Evolutionary conservation across 176 grass and related monocot species (phyloP).

Genomic region (Microstegium vimineum): DNA sequence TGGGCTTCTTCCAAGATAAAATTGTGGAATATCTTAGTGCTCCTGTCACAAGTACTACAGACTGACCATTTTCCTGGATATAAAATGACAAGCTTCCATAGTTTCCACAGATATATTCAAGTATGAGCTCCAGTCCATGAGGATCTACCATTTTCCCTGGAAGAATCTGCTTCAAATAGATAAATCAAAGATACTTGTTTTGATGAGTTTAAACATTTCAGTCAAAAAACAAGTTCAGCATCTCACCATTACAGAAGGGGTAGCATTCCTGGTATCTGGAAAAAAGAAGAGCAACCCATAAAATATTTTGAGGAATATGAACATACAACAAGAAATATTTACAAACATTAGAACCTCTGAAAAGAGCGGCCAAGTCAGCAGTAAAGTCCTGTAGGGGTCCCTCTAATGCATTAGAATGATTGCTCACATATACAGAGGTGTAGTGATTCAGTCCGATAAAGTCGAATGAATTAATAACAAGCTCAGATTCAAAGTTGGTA

Average conservation of each 20-base stretch:
- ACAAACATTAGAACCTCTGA: conserved; percentile 24
- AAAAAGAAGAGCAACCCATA: background rate
- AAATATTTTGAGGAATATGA: background rate
- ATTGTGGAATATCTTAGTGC: background rate
- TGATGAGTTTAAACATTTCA: background rate
- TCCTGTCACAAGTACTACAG: background rate
- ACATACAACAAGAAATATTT: background rate
- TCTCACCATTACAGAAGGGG: background rate
- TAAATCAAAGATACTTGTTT: background rate
- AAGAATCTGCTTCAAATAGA: conserved; percentile 1
- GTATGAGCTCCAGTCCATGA: conserved; percentile 37
- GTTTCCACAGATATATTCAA: conserved; percentile 39
- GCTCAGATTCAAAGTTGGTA: conserved; percentile 33
- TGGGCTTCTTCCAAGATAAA: background rate
- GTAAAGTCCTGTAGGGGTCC: conserved; percentile 14
- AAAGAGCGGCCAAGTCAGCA: background rate
- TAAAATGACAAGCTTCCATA: conserved; percentile 49
- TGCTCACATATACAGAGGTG: conserved; percentile 26
- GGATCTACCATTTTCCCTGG: conserved; percentile 18
- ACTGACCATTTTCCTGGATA: conserved; percentile 54
- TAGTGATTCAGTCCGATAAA: conserved; percentile 67
- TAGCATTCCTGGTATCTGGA: background rate
- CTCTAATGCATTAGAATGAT: conserved; percentile 3
- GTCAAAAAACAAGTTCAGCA: background rate
- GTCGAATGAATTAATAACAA: conserved; percentile 42